Conservation (phyloP, 768 basidiomycete genomes). For the Trametes cingulata region DNA sequence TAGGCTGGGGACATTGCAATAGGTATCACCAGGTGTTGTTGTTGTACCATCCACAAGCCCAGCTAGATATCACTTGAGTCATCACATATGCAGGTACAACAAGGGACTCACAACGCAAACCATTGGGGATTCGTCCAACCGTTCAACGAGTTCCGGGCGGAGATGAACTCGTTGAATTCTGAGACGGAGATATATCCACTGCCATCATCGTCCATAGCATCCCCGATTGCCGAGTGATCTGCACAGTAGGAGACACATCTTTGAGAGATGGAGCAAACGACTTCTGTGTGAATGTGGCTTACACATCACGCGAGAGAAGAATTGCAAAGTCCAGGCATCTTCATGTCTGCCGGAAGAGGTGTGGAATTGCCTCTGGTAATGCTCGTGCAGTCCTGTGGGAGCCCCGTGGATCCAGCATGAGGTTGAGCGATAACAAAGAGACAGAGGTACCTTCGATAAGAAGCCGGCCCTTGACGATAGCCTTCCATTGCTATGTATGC, state of each 20-base stretch:
- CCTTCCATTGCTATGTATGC: slow-evolving; percentile 4
- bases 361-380: not conserved
- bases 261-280: too few species aligned
- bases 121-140: slow-evolving; percentile 11
- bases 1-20: too few species aligned
- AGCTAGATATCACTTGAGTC: not conserved
- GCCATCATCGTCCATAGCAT: slow-evolving; percentile 13
- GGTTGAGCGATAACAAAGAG: too few species aligned
- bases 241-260: too few species aligned
- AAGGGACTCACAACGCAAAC: slow-evolving; percentile 12
- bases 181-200: slow-evolving; percentile 13
- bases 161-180: slow-evolving; percentile 15
- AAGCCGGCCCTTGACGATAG: slow-evolving; percentile 6
- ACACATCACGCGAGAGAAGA: slow-evolving; percentile 16
- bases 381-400: not conserved
- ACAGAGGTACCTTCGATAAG: slow-evolving; percentile 6
- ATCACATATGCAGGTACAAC: not conserved
- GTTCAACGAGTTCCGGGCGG: not conserved
- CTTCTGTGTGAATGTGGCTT: not conserved
- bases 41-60: slow-evolving; percentile 18
- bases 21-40: slow-evolving; percentile 6
- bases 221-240: slow-evolving; percentile 18
- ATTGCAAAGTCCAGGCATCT: slow-evolving; percentile 13
- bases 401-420: not conserved
- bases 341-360: not conserved